A percentile compares a stretch with the other conserved stretches of the same genome.
phyloP scores from a whole-genome alignment of 495 filamentous ascomycete genomes.

The Aspergillus ellipticus region DNA sequence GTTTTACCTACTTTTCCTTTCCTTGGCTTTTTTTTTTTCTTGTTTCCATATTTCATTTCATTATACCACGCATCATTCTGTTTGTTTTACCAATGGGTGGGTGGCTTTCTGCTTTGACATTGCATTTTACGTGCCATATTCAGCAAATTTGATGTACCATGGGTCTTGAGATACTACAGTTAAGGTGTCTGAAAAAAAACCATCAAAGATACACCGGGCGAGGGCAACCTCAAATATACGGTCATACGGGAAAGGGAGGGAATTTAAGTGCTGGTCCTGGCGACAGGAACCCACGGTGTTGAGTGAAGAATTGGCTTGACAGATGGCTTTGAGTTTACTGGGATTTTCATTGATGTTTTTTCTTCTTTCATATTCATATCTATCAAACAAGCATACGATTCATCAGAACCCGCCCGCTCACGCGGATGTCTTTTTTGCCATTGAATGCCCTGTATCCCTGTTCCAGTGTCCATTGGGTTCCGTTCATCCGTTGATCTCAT shows the following conservation, averaged over 20 bases:
- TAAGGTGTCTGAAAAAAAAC: slow-evolving; percentile 8
- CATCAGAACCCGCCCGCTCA: slow-evolving; percentile 11
- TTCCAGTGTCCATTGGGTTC: background rate
- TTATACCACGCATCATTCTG: slow-evolving; percentile 12
- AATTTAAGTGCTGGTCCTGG: background rate
- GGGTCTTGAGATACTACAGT: background rate
- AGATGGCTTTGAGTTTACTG: background rate
- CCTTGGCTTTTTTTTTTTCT: slow-evolving; percentile 4
- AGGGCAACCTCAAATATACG: slow-evolving; percentile 24
- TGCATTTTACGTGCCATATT: slow-evolving; percentile 13
- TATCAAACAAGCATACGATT: slow-evolving; percentile 5
- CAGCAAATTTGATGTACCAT: slow-evolving; percentile 16
- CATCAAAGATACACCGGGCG: slow-evolving; percentile 15
- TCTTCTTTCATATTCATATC: background rate
- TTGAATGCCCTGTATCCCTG: background rate
- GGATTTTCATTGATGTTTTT: background rate
- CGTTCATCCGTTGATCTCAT: background rate
- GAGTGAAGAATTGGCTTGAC: background rate
- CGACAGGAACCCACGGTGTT: background rate
- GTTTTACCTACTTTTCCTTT: slow-evolving; percentile 8
- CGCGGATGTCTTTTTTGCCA: slow-evolving; percentile 9
- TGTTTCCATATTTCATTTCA: slow-evolving; percentile 4
- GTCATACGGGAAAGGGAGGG: background rate
- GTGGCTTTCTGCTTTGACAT: slow-evolving; percentile 18
- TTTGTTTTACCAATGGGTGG: slow-evolving; percentile 15